Evolutionary conservation across 495 filamentous ascomycete genomes (phyloP), one percentile per base, ranked within the genome.

Genomic region (Lineolata rhizophorae): DNA sequence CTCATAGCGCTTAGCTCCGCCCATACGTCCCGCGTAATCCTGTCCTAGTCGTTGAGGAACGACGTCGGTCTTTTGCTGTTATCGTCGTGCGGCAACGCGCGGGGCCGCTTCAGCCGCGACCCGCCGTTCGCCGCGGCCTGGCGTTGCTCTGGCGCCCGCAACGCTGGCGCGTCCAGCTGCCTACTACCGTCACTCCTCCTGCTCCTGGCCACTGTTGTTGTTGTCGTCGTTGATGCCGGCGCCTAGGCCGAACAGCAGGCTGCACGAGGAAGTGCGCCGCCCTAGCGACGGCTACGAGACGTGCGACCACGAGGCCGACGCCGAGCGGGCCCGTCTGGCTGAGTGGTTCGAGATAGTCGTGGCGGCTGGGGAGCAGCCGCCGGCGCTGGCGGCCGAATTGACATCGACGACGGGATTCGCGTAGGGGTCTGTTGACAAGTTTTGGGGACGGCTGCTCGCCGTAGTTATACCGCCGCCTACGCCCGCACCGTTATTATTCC

Each of bases 361-460:
- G 12, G 49, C 58, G n/a, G n/a, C n/a, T 1, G 76, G 72, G 16
- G 74, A 78, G 51, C 77, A 83, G 22, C 75, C 76, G 21, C 72
- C 76, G 25, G 62, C 61, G 20, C 75, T 60, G 11, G 71, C 74
- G 20, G 66, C 53, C 27, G 43, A 65, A 49, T 79, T 82, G 24
- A 67, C 59, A 31, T 70, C 70, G 14, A 72, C 55, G 36, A 80
- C 69, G 4, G 76, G 80, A 41, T 67, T 76, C 10, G 65, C 47
- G 18, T 48, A 48, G 11, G 52, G 54, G 12, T 58, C 58, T 27
- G 62, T 61, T 19, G 70, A 76, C 31, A 30, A 40, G 42, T 39
- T 52, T 44, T 44, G 51, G 39, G 40, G 53, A 51, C 20, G 53
- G 5, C 27, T 31, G 3, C 4, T 21, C 14, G 27, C 14, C 15